Evolutionary conservation across 208 protist species (phyloP).

Genomic region (Sergeia podlipaevii): DNA sequence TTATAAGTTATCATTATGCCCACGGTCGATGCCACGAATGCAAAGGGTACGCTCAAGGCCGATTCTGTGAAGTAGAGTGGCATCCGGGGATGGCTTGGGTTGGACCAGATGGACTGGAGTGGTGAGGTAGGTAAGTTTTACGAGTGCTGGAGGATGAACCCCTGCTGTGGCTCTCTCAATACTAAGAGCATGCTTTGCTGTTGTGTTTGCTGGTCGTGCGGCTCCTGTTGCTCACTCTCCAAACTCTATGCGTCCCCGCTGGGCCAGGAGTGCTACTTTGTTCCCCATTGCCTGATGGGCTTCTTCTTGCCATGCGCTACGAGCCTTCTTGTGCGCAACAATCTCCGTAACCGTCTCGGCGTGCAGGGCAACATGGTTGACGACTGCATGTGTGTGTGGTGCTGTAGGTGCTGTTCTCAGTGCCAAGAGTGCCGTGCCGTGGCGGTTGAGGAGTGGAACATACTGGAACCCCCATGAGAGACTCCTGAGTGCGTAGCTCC

Average conservation of each 20-base stretch:
- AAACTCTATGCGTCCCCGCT: slow-evolving; percentile 55
- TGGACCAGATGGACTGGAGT: slow-evolving; percentile 53
- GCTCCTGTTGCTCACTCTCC: slow-evolving; percentile 32
- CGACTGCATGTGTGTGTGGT: slow-evolving; percentile 55
- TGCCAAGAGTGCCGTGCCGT: slow-evolving; percentile 56
- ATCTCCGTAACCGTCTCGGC: slow-evolving; percentile 43
- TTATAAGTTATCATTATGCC: too few relatives aligned
- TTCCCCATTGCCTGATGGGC: slow-evolving; percentile 44
- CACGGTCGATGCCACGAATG: slow-evolving; percentile 7
- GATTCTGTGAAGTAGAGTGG: slow-evolving; percentile 3
- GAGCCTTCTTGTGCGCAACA: slow-evolving; percentile 40
- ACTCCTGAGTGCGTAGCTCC: slow-evolving; percentile 14
- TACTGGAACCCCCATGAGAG: slow-evolving; percentile 23
- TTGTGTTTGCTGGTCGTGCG: slow-evolving; percentile 40
- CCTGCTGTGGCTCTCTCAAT: slow-evolving; percentile 61
- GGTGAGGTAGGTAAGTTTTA: slow-evolving; percentile 52
- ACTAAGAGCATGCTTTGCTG: slow-evolving; percentile 27
- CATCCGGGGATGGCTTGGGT: slow-evolving; percentile 19
- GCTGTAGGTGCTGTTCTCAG: slow-evolving; percentile 45
- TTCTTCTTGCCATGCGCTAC: slow-evolving; percentile 32
- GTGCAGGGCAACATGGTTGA: slow-evolving; percentile 52
- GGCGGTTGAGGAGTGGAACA: slow-evolving; percentile 34
- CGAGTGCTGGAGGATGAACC: slow-evolving; percentile 54
- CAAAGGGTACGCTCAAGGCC: too few relatives aligned
- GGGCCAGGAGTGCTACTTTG: slow-evolving; percentile 41